A percentile compares a stretch with the other conserved stretches of the same genome.
phyloP scores from a whole-genome alignment of 805 yeast species.

The Candida yuanshanica region DNA sequence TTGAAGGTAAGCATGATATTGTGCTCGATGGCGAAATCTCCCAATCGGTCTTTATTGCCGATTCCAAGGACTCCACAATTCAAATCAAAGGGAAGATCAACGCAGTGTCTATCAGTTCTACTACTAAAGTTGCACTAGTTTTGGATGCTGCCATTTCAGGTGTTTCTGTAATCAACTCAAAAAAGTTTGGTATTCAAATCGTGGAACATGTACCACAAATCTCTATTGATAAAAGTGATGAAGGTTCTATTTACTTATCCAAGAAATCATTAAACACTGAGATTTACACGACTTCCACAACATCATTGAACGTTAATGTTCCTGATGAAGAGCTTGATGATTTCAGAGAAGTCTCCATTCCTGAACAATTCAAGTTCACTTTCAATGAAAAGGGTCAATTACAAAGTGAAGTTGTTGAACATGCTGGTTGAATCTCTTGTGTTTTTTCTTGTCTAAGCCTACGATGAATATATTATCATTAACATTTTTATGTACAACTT shows the following conservation, averaged over 20 bases:
- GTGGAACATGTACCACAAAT: constrained; percentile 78
- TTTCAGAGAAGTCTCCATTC: constrained; percentile 73
- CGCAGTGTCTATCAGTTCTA: constrained; percentile 74
- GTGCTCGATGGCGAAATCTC: constrained; percentile 73
- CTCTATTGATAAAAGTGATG: constrained; percentile 83
- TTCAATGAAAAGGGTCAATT: constrained; percentile 54
- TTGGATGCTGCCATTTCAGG: constrained; percentile 84
- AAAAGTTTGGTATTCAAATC: constrained; percentile 79
- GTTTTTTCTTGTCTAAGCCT: too few species aligned
- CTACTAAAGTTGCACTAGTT: constrained; percentile 68
- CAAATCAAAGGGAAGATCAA: constrained; percentile 89
- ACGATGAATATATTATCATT: not conserved
- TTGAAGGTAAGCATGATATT: constrained; percentile 55
- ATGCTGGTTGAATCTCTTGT: constrained; percentile 56
- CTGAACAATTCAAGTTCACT: constrained; percentile 86
- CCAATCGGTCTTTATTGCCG: constrained; percentile 86
- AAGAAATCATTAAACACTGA: constrained; percentile 68
- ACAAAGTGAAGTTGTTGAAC: constrained; percentile 71
- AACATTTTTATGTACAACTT: not conserved
- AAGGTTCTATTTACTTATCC: constrained; percentile 75
- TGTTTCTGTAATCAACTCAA: constrained; percentile 78
- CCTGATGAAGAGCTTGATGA: constrained; percentile 71
- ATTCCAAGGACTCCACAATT: constrained; percentile 65
- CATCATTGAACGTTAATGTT: constrained; percentile 79
- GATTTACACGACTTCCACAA: constrained; percentile 76